Conservation (phyloP, 305 asterid species). For the Fraxinus platypoda region DNA sequence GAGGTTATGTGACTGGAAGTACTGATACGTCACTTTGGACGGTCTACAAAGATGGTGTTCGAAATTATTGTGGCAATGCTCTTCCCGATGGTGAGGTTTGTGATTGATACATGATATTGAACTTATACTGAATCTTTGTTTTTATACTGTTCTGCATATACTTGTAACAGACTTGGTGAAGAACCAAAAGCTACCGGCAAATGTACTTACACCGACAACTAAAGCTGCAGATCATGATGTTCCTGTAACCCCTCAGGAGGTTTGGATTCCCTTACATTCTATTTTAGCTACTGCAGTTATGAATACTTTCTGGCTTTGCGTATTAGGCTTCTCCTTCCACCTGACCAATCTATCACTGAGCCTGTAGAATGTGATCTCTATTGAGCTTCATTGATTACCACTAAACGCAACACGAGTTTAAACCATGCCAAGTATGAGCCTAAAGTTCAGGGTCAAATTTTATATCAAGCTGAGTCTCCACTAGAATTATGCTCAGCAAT, state of each 20-base stretch:
- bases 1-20: slow-evolving; percentile 96
- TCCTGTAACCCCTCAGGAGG: slow-evolving; percentile 88
- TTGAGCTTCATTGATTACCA: neutral
- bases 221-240: slow-evolving; percentile 94
- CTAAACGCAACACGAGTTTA: neutral
- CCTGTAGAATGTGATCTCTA: neutral
- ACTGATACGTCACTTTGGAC: slow-evolving; percentile 97
- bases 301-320: neutral
- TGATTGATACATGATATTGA: slow-evolving; percentile 11
- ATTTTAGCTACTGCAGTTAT: neutral
- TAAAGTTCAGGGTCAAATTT: neutral
- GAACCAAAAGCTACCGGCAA: slow-evolving; percentile 65
- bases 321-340: neutral
- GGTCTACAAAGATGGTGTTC: slow-evolving; percentile 73
- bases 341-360: neutral
- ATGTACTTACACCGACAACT: slow-evolving; percentile 85
- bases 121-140: neutral
- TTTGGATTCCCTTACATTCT: slow-evolving; percentile 23
- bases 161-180: slow-evolving; percentile 67
- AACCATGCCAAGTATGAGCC: neutral
- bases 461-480: neutral
- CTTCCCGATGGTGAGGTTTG: slow-evolving; percentile 80
- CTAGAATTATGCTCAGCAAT: neutral
- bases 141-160: slow-evolving; percentile 3
- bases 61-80: slow-evolving; percentile 80